Conservation (phyloP, 768 basidiomycete genomes). For the Nidularia pulvinata region DNA sequence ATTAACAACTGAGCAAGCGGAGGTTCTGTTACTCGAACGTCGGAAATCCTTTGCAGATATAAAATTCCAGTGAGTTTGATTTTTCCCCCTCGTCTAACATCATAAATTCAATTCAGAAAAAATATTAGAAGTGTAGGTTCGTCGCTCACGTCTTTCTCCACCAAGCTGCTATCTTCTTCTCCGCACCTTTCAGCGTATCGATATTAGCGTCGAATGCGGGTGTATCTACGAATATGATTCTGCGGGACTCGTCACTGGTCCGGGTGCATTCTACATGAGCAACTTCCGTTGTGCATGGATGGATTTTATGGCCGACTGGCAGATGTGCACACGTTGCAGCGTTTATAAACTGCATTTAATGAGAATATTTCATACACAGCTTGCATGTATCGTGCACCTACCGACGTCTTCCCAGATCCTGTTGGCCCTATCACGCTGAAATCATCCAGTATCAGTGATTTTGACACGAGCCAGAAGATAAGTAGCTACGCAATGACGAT, state of each 20-base stretch:
- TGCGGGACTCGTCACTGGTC: constrained; percentile 4
- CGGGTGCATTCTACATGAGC: constrained; percentile 8
- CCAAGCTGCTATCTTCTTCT: constrained; percentile 20
- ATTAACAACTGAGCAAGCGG: constrained; percentile 5
- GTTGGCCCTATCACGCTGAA: constrained; percentile 19
- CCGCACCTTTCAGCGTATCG: constrained; percentile 13
- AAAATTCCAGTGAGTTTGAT: constrained; percentile 10
- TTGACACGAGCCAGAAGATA: too few relatives aligned
- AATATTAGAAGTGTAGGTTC: neutral
- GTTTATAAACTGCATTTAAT: constrained; percentile 20
- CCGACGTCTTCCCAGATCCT: constrained; percentile 19
- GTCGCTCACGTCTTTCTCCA: constrained; percentile 15
- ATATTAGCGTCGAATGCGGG: constrained; percentile 25
- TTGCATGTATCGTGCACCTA: constrained; percentile 2
- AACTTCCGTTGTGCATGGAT: constrained; percentile 18
- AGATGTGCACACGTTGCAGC: constrained; percentile 10
- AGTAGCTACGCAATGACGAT: too few relatives aligned
- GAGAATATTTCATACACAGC: neutral
- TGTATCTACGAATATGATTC: constrained; percentile 24
- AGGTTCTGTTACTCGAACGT: constrained; percentile 8
- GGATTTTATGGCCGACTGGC: constrained; percentile 14
- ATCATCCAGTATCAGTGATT: too few relatives aligned
- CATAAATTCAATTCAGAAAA: neutral
- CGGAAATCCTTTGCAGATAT: constrained; percentile 12
- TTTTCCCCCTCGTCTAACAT: constrained; percentile 1